Base-by-base conservation (phyloP, 768 basidiomycete genomes). In the Antrodiella citrinella region DNA sequence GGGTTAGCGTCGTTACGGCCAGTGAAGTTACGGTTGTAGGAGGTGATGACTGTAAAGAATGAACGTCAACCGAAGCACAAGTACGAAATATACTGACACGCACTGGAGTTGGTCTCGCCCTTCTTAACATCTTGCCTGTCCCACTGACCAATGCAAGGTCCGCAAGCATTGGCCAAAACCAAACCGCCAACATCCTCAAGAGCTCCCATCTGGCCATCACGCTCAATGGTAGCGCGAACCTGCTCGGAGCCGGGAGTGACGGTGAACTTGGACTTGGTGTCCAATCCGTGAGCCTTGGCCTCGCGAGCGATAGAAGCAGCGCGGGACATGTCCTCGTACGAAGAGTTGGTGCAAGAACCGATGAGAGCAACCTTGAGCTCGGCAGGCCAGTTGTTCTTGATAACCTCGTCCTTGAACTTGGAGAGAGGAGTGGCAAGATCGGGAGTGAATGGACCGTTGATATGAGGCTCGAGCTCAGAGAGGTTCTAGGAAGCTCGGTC, bases 1-100 rank as follows among this genome's bases (percentile, higher is more conserved):
- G 95, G 93, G 81, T 99, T 98, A 60, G 96, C 94, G 62, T 98
- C 96, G 69, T 99, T 99, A 65, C 96, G 92, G 51, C 95, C 96
- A 58, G 96, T 98, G 76, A 99, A 99, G 84, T 99, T 99, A 68
- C 96, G 94, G 84, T 99, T 99, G 81, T 99, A 99, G 18, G 94
- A 97, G 47, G 95, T 95, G 71, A 99, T 91, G 76, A 98, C 89
- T 91, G 44, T 7, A 44, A 41, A 46, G 3, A n/a, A n/a, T n/a
- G 26, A 2, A 25, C n/a, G 13, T 51, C n/a, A 54, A 41, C 54
- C 40, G 13, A 13, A 26, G 15, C 4, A 18, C 4, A 39, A 24
- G 23, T 22, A 7, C 15, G 15, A 46, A 38, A 11, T 13, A 5
- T 4, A 44, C 3, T 18, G 22, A 20, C 4, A 76, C 88, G 44